A percentile compares a stretch with the other conserved stretches of the same genome.
Evolutionary conservation across 371 early-diverging fungal species (phyloP).

Genomic region (Chytridiales sp.): DNA sequence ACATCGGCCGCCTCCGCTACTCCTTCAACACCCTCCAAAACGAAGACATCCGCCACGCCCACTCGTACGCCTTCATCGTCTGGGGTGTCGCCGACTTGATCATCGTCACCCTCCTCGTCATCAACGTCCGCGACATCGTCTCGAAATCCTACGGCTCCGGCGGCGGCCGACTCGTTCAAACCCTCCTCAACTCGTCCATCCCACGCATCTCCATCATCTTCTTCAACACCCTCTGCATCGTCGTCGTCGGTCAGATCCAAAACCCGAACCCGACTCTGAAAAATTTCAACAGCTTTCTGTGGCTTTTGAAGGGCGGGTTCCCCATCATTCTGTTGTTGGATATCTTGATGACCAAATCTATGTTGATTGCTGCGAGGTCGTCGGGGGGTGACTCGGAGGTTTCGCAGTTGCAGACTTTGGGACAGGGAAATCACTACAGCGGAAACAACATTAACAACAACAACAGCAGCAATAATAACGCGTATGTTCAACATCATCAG

Average conservation of each 20-base stretch:
- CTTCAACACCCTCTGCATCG: conserved; percentile 23
- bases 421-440: no score
- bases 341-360: conserved; percentile 24
- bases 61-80: conserved; percentile 27
- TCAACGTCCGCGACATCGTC: conserved; percentile 3
- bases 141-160: neutral
- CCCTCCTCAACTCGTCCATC: conserved; percentile 27
- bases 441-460: no score
- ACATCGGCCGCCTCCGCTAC: conserved; percentile 26
- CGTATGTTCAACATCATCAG: no score
- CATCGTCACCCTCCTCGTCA: conserved; percentile 17
- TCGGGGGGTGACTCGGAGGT: neutral
- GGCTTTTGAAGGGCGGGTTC: conserved; percentile 29
- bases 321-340: conserved; percentile 28
- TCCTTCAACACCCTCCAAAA: conserved; percentile 17
- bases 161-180: conserved; percentile 3
- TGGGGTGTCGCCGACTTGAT: conserved; percentile 33
- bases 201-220: conserved; percentile 25
- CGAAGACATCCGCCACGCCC: conserved; percentile 19
- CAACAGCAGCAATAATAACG: no score
- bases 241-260: conserved; percentile 23
- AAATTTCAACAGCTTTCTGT: conserved; percentile 22
- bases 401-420: no score
- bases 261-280: neutral
- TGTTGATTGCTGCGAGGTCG: neutral